Evolutionary conservation across 305 asterid species (phyloP).

Genomic region (Rubia tinctorum): DNA sequence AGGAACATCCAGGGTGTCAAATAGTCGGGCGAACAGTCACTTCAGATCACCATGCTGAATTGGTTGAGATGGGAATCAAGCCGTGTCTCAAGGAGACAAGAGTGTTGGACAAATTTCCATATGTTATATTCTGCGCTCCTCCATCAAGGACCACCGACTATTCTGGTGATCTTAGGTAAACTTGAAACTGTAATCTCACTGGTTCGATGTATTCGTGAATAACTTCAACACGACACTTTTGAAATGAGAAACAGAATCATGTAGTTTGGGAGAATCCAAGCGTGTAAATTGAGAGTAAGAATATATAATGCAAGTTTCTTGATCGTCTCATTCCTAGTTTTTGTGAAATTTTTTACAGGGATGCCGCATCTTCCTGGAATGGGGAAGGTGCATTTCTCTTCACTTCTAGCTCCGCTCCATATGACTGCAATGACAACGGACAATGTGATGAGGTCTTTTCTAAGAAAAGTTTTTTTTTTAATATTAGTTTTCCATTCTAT

Average conservation of each 20-base stretch:
- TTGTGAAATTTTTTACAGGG: conserved; percentile 41
- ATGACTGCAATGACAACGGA: conserved; percentile 85
- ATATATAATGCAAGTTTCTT: neutral
- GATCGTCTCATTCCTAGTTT: neutral
- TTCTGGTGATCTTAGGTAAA: conserved; percentile 81
- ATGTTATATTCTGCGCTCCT: conserved; percentile 95
- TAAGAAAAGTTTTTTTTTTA: conserved; percentile 20
- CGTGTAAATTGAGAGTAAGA: neutral
- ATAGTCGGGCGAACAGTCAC: conserved; percentile 82
- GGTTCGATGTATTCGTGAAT: neutral
- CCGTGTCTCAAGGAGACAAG: conserved; percentile 65
- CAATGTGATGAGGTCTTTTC: conserved; percentile 80
- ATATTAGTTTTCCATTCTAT: too few species aligned
- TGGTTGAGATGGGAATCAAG: conserved; percentile 64
- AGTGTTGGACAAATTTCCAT: conserved; percentile 58
- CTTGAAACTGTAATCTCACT: conserved; percentile 3
- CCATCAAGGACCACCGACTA: conserved; percentile 69
- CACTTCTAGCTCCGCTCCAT: conserved; percentile 97
- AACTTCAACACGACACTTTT: neutral
- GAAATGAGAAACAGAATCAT: neutral
- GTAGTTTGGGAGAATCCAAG: neutral
- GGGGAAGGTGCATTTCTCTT: conserved; percentile 93
- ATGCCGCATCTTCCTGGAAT: conserved; percentile 80
- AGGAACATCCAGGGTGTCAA: conserved; percentile 83
- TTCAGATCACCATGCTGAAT: conserved; percentile 77